phyloP scores from a whole-genome alignment of 148 eudicot genomes.

The Beta vulgaris region DNA sequence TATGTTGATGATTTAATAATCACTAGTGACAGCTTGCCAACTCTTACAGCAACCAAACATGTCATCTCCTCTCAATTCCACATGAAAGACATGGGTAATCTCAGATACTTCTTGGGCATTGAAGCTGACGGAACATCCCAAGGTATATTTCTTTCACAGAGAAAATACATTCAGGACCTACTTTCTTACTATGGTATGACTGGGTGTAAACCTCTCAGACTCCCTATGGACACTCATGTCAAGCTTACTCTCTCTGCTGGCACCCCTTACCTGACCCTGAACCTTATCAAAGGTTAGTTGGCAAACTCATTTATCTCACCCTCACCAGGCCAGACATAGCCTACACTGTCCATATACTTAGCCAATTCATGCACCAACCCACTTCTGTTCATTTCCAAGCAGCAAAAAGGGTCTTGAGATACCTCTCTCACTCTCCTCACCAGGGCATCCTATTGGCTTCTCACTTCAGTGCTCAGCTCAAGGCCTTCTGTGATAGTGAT shows the following conservation, averaged over 20 bases:
- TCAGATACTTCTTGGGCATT: too few species aligned
- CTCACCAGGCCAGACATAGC: not conserved
- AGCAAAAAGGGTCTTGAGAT: not conserved
- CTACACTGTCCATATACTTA: too few species aligned
- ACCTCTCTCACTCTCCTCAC: not conserved
- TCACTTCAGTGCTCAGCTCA: too few species aligned
- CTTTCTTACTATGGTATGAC: not conserved
- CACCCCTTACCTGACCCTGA: not conserved
- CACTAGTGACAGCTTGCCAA: not conserved
- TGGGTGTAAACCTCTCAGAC: not conserved
- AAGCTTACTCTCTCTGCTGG: not conserved
- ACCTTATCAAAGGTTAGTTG: not conserved
- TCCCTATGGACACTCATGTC: not conserved
- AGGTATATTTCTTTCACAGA: too few species aligned
- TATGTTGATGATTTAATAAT: constrained; percentile 13
- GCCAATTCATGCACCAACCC: too few species aligned
- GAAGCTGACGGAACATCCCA: too few species aligned
- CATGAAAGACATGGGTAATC: too few species aligned
- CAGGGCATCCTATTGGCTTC: too few species aligned
- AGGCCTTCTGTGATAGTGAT: not conserved
- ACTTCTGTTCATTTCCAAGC: too few species aligned
- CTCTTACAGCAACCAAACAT: too few species aligned
- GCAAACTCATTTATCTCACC: not conserved
- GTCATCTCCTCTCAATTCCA: too few species aligned
- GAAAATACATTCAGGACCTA: too few species aligned